These are phyloP conservation scores for Plasmodiophora brassicae DNA, from an alignment of 208 protist species.

Conservation along the genomic window DNA sequence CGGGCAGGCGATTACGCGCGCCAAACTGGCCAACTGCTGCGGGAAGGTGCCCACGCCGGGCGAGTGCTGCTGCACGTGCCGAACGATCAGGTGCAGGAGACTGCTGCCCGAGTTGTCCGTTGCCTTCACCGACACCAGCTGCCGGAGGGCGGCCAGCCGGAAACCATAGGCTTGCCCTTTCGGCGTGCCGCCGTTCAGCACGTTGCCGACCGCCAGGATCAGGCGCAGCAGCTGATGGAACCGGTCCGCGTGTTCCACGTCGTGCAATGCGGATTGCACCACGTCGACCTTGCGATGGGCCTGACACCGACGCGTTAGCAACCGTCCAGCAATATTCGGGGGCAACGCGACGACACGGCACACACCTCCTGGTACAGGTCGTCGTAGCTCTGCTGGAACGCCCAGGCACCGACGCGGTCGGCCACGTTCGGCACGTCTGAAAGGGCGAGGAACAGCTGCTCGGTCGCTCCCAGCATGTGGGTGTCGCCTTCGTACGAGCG, in stretches of 20 bases:
- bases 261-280: neutral
- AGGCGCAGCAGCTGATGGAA: constrained; percentile 30
- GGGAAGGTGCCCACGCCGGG: neutral
- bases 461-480: neutral
- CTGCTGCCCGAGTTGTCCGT: constrained; percentile 5
- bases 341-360: no score
- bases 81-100: neutral
- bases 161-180: constrained; percentile 13
- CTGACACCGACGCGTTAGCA: neutral
- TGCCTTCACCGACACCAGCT: neutral
- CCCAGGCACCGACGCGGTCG: neutral
- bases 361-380: neutral
- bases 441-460: constrained; percentile 3
- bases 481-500: constrained; percentile 19
- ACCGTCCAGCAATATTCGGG: neutral
- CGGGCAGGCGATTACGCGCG: neutral
- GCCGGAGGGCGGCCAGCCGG: neutral
- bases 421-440: neutral
- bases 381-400: constrained; percentile 26
- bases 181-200: constrained; percentile 2
- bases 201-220: neutral
- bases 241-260: neutral
- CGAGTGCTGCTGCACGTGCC: neutral
- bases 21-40: neutral
- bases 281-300: neutral